These are phyloP conservation scores for Curvularia hawaiiensis DNA, from an alignment of 2,329 filamentous ascomycete genomes.

Conservation along the genomic window DNA sequence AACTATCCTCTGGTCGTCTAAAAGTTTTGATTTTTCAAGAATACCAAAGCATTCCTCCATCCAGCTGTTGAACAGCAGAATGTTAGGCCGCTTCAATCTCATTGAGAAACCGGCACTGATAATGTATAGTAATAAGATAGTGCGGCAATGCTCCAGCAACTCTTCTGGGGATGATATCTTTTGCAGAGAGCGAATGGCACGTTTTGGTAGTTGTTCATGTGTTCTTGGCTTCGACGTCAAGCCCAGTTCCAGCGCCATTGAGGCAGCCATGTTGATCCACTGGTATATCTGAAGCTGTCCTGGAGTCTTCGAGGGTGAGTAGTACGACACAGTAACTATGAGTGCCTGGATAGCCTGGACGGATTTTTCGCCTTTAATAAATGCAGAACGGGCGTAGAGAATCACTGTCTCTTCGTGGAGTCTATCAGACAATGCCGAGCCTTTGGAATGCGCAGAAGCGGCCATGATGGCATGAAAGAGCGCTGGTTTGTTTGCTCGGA, in stretches of 20 bases:
- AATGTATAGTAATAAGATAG: conserved; percentile 39
- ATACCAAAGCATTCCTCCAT: conserved; percentile 43
- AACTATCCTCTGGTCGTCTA: conserved; percentile 38
- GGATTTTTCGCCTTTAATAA: conserved; percentile 46
- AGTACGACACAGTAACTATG: conserved; percentile 42
- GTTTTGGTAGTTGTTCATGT: conserved; percentile 46
- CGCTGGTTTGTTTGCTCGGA: conserved; percentile 40
- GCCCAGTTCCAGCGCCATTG: conserved; percentile 45
- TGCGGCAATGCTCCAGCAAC: conserved; percentile 43
- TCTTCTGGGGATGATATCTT: conserved; percentile 44
- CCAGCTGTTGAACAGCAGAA: conserved; percentile 44
- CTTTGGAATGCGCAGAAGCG: conserved; percentile 42
- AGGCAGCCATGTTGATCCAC: conserved; percentile 44
- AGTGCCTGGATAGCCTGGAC: conserved; percentile 45
- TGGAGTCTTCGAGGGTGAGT: conserved; percentile 41
- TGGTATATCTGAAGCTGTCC: conserved; percentile 43
- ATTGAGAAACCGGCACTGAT: conserved; percentile 43
- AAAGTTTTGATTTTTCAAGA: conserved; percentile 38
- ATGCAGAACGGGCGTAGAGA: conserved; percentile 40
- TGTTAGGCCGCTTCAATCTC: conserved; percentile 42
- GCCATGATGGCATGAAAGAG: conserved; percentile 47
- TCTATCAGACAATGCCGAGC: conserved; percentile 37
- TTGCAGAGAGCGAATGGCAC: conserved; percentile 39
- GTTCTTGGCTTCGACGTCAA: conserved; percentile 44
- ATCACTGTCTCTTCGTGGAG: conserved; percentile 43